phyloP scores from a whole-genome alignment of 2,329 filamentous ascomycete species.

The Penicillium sp. region DNA sequence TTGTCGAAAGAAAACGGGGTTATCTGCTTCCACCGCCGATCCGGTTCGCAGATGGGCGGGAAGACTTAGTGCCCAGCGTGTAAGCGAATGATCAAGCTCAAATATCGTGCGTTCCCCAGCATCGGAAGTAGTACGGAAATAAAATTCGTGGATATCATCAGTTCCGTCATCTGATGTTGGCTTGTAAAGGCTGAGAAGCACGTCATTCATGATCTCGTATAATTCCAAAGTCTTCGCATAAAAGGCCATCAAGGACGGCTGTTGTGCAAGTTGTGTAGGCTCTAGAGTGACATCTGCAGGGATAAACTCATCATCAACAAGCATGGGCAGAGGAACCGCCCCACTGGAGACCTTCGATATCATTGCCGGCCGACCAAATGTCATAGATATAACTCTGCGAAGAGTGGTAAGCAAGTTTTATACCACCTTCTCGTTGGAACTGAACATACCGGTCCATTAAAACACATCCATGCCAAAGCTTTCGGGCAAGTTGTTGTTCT shows the following conservation, averaged over 20 bases:
- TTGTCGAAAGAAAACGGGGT: constrained; percentile 35
- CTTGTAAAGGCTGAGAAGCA: constrained; percentile 36
- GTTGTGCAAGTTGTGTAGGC: constrained; percentile 23
- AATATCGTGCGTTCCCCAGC: constrained; percentile 37
- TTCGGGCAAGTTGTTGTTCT: constrained; percentile 35
- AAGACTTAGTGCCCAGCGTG: constrained; percentile 34
- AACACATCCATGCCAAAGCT: constrained; percentile 43
- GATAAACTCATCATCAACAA: constrained; percentile 39
- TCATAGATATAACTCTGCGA: constrained; percentile 43
- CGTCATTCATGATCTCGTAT: constrained; percentile 42
- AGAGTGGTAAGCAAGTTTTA: not conserved
- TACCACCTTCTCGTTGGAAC: not conserved
- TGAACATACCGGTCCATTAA: constrained; percentile 39
- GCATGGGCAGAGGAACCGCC: constrained; percentile 33
- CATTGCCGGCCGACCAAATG: constrained; percentile 42
- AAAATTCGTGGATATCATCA: constrained; percentile 34
- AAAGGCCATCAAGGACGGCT: constrained; percentile 36
- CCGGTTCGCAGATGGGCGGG: constrained; percentile 31
- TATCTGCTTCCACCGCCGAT: constrained; percentile 7
- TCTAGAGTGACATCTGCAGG: constrained; percentile 16
- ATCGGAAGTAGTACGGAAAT: constrained; percentile 27
- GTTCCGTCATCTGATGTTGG: constrained; percentile 27
- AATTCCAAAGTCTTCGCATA: constrained; percentile 38
- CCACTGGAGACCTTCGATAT: constrained; percentile 34
- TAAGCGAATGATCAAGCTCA: constrained; percentile 37